phyloP scores from a whole-genome alignment of 2,329 filamentous ascomycete species.

The Colletotrichum viniferum region DNA sequence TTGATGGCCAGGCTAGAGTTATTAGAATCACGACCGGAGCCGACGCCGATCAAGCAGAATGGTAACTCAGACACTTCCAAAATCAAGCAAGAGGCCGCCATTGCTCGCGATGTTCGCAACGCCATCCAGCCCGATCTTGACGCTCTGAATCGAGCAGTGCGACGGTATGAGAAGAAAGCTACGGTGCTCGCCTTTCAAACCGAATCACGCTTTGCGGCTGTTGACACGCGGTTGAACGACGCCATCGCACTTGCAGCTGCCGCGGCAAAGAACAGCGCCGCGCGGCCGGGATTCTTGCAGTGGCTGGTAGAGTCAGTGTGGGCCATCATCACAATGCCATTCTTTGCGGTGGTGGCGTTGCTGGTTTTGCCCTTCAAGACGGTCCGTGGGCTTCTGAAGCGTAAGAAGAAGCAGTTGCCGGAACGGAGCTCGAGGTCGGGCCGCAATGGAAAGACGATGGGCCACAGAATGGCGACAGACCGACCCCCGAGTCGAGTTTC shows the following conservation, averaged over 20 bases:
- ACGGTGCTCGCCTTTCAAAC: constrained; percentile 76
- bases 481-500: constrained; percentile 36
- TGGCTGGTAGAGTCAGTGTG: constrained; percentile 42
- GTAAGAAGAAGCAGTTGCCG: constrained; percentile 30
- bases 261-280: constrained; percentile 60
- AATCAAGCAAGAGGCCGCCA: constrained; percentile 45
- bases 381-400: constrained; percentile 37
- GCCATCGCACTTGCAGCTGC: constrained; percentile 81
- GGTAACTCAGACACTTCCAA: constrained; percentile 35
- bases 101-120: constrained; percentile 65
- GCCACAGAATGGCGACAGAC: constrained; percentile 39
- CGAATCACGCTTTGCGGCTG: constrained; percentile 73
- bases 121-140: constrained; percentile 82
- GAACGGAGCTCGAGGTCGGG: constrained; percentile 27
- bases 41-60: constrained; percentile 31
- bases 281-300: constrained; percentile 38
- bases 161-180: constrained; percentile 89
- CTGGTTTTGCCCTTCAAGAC: constrained; percentile 48
- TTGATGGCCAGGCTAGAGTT: constrained; percentile 70
- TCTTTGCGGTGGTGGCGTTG: constrained; percentile 42
- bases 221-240: constrained; percentile 77
- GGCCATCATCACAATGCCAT: constrained; percentile 42
- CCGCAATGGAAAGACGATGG: constrained; percentile 26
- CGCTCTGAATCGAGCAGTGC: constrained; percentile 84
- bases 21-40: constrained; percentile 63